Conservation (phyloP, 2,329 filamentous ascomycete species). For the Talaromyces sp. region DNA sequence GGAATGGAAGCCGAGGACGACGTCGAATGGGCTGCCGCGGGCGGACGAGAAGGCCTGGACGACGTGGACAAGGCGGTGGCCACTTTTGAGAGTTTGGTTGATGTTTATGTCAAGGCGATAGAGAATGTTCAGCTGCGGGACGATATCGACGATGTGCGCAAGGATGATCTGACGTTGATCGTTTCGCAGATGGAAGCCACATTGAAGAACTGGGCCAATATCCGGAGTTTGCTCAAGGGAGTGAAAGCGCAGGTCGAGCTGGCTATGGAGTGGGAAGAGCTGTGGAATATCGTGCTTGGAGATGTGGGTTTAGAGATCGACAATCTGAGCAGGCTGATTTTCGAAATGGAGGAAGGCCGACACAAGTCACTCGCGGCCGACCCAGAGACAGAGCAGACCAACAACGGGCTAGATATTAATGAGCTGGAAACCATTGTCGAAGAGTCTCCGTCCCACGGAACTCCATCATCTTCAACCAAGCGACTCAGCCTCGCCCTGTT, state of each 20-base stretch:
- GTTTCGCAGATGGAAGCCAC: slow-evolving; percentile 88
- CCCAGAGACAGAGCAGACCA: slow-evolving; percentile 48
- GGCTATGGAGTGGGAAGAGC: slow-evolving; percentile 97
- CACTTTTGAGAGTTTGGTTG: slow-evolving; percentile 82
- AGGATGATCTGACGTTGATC: slow-evolving; percentile 65
- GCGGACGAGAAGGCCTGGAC: slow-evolving; percentile 54
- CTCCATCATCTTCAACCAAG: slow-evolving; percentile 47
- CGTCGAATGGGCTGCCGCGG: slow-evolving; percentile 90
- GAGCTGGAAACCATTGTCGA: slow-evolving; percentile 92
- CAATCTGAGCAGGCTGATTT: slow-evolving; percentile 71
- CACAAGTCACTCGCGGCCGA: slow-evolving; percentile 64
- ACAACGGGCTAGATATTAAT: slow-evolving; percentile 63
- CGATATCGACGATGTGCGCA: slow-evolving; percentile 67
- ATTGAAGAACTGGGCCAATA: slow-evolving; percentile 74
- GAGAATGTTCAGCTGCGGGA: slow-evolving; percentile 75
- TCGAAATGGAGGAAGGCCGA: slow-evolving; percentile 95
- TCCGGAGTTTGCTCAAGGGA: slow-evolving; percentile 67
- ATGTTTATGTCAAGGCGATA: slow-evolving; percentile 90
- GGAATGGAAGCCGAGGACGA: slow-evolving; percentile 94
- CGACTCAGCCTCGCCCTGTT: slow-evolving; percentile 60
- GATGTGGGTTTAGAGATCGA: slow-evolving; percentile 90
- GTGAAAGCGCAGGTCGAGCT: slow-evolving; percentile 91
- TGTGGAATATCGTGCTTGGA: slow-evolving; percentile 89
- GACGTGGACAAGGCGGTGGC: slow-evolving; percentile 64
- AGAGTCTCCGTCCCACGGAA: slow-evolving; percentile 61